phyloP scores from a whole-genome alignment of 768 basidiomycete genomes.

The Suillus cothurnatus region DNA sequence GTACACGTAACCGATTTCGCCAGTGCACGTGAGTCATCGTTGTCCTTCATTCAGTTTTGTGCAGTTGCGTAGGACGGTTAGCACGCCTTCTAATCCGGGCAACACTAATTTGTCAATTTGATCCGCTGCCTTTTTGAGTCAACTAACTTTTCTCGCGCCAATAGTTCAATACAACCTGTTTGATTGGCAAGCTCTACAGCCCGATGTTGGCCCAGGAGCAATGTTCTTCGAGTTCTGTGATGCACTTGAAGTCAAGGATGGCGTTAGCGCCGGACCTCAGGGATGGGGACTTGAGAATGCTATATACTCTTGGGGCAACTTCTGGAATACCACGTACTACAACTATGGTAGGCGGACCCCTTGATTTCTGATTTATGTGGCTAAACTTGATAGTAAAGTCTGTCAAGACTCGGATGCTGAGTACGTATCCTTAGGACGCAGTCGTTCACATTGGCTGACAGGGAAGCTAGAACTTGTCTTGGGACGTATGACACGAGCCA shows the following conservation, averaged over 20 bases:
- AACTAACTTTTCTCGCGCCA: neutral
- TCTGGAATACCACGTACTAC: slow-evolving; percentile 56
- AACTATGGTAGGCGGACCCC: slow-evolving; percentile 38
- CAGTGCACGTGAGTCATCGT: slow-evolving; percentile 44
- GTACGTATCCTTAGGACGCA: slow-evolving; percentile 38
- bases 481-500: slow-evolving; percentile 42
- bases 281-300: slow-evolving; percentile 70
- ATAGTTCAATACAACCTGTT: slow-evolving; percentile 53
- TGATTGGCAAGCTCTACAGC: slow-evolving; percentile 72
- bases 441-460: slow-evolving; percentile 24
- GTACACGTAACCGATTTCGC: slow-evolving; percentile 70
- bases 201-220: slow-evolving; percentile 43
- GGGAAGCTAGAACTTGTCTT: slow-evolving; percentile 43
- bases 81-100: neutral
- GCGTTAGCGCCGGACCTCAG: slow-evolving; percentile 40
- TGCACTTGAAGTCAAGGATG: slow-evolving; percentile 41
- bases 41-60: neutral
- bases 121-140: neutral
- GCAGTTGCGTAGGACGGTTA: neutral
- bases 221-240: slow-evolving; percentile 44
- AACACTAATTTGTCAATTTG: neutral
- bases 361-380: neutral
- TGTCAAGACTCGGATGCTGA: slow-evolving; percentile 49
- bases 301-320: slow-evolving; percentile 59
- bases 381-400: slow-evolving; percentile 38